Evolutionary conservation across 805 yeast genomes (phyloP).

Genomic region (Saturnispora besseyi): DNA sequence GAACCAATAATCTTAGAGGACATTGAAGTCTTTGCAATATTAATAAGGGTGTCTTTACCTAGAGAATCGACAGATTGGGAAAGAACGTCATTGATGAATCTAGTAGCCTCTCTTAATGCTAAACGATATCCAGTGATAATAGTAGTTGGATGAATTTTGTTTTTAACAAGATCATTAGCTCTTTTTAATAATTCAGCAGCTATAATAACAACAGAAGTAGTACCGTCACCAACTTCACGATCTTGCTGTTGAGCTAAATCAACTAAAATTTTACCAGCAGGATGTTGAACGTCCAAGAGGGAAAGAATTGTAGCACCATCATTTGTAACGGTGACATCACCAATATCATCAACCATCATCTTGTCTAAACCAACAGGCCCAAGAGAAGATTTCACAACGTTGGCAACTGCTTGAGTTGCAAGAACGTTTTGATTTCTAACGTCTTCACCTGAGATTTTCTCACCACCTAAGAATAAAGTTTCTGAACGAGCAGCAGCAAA

Average conservation of each 20-base stretch:
- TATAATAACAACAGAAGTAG: constrained; percentile 93
- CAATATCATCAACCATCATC: constrained; percentile 98
- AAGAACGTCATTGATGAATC: constrained; percentile 77
- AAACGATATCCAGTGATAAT: constrained; percentile 94
- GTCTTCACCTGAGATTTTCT: constrained; percentile 92
- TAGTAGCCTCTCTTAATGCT: constrained; percentile 83
- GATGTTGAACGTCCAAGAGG: constrained; percentile 92
- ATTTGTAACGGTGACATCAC: constrained; percentile 96
- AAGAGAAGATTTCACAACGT: constrained; percentile 79
- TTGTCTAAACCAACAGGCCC: constrained; percentile 99
- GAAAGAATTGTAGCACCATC: constrained; percentile 97
- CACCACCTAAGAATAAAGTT: constrained; percentile 91
- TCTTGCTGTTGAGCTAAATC: constrained; percentile 98
- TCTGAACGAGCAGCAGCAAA: constrained; percentile 81
- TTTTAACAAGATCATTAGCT: constrained; percentile 88
- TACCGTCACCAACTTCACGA: constrained; percentile 87
- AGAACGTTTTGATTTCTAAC: constrained; percentile 91
- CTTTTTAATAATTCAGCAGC: constrained; percentile 88
- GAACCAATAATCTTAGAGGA: constrained; percentile 92
- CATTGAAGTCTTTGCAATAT: constrained; percentile 96
- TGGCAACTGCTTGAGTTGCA: constrained; percentile 84
- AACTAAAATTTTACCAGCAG: constrained; percentile 95
- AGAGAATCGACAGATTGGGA: constrained; percentile 70
- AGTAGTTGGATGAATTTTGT: constrained; percentile 95
- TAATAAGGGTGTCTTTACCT: constrained; percentile 76